A percentile compares a stretch with the other conserved stretches of the same genome.
Conservation (phyloP, 2,329 filamentous ascomycete species). For the Meredithiella fracta region DNA sequence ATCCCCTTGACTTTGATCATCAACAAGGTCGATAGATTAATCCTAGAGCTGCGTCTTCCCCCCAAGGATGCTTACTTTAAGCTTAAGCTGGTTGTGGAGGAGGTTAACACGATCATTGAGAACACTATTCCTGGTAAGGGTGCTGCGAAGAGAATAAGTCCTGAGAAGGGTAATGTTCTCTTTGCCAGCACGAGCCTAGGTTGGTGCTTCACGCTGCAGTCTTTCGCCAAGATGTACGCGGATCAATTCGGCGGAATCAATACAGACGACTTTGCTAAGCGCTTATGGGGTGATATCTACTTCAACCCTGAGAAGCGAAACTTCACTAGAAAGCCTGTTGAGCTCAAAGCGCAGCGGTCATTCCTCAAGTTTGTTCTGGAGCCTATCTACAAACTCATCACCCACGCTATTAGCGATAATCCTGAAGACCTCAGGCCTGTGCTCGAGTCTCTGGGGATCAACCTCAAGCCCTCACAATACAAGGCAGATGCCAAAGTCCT, state of each 20-base stretch:
- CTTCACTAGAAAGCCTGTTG: slow-evolving; percentile 74
- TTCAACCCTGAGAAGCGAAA: slow-evolving; percentile 82
- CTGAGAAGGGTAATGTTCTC: slow-evolving; percentile 94
- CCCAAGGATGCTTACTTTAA: slow-evolving; percentile 97
- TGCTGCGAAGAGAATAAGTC: slow-evolving; percentile 66
- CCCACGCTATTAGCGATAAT: slow-evolving; percentile 82
- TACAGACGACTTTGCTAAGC: slow-evolving; percentile 61
- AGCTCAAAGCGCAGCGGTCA: slow-evolving; percentile 64
- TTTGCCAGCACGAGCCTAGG: slow-evolving; percentile 88
- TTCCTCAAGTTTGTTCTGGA: slow-evolving; percentile 94
- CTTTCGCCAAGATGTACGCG: slow-evolving; percentile 92
- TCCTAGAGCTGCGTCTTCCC: slow-evolving; percentile 83
- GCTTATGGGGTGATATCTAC: slow-evolving; percentile 93
- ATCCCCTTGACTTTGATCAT: slow-evolving; percentile 78
- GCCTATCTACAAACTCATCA: slow-evolving; percentile 94
- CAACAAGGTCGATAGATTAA: slow-evolving; percentile 95
- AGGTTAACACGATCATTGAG: slow-evolving; percentile 92
- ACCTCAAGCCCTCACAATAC: slow-evolving; percentile 81
- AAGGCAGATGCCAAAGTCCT: slow-evolving; percentile 79
- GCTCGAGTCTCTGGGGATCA: slow-evolving; percentile 62
- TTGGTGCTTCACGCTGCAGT: slow-evolving; percentile 90
- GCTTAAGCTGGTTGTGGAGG: slow-evolving; percentile 93
- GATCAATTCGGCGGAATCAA: slow-evolving; percentile 74
- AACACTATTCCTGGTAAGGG: slow-evolving; percentile 69
- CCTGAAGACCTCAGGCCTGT: slow-evolving; percentile 70